Evolutionary conservation across 345 rosid genomes (phyloP).

Genomic region (Lumnitzera littorea): DNA sequence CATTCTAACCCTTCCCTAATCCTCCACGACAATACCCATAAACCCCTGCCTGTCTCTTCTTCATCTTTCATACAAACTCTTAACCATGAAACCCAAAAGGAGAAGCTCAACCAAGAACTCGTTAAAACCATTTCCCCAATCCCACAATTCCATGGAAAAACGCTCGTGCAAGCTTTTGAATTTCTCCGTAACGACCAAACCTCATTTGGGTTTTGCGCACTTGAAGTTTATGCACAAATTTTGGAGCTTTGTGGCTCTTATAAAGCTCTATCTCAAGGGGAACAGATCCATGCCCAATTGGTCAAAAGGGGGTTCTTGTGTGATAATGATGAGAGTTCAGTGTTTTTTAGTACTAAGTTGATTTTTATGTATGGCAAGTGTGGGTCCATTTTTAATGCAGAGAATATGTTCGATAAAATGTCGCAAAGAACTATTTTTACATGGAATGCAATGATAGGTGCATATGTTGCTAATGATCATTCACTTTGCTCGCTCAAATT

Average conservation of each 20-base stretch:
- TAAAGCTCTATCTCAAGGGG: constrained; percentile 11
- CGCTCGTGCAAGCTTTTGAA: constrained; percentile 5
- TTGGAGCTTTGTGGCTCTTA: constrained; percentile 10
- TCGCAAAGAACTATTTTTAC: constrained; percentile 44
- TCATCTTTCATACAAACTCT: background rate
- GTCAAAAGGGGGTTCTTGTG: constrained; percentile 22
- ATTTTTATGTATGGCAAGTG: constrained; percentile 67
- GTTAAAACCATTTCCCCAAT: background rate
- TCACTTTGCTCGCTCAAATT: constrained; percentile 41
- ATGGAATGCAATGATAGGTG: constrained; percentile 79
- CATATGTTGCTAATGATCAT: constrained; percentile 46
- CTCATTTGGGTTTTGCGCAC: background rate
- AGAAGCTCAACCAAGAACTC: background rate
- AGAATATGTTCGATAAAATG: constrained; percentile 62
- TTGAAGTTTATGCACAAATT: constrained; percentile 8
- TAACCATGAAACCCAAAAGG: background rate
- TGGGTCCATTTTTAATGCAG: constrained; percentile 42
- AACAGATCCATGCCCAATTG: constrained; percentile 35
- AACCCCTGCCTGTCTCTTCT: background rate
- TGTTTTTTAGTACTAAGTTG: constrained; percentile 55
- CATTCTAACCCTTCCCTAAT: background rate
- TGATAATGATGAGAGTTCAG: constrained; percentile 6
- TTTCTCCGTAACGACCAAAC: constrained; percentile 1
- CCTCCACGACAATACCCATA: background rate
- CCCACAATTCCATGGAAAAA: background rate